phyloP scores from a whole-genome alignment of 495 filamentous ascomycete species.

The Lasiosphaeria ovina region DNA sequence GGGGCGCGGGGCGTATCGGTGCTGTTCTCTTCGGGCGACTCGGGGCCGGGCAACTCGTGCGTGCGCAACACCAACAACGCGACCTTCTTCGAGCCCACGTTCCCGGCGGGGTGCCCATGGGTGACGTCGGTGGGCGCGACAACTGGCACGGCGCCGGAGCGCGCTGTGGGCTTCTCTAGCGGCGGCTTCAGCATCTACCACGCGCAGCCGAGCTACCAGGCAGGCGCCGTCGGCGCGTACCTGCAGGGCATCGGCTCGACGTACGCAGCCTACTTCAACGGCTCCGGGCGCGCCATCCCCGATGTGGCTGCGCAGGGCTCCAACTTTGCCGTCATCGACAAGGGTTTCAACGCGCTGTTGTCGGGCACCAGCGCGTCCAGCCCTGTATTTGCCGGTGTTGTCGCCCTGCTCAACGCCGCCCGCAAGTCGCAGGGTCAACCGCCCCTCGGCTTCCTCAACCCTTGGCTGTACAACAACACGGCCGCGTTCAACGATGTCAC shows the following conservation, averaged over 20 bases:
- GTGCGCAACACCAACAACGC: conserved; percentile 66
- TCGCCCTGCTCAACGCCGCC: conserved; percentile 68
- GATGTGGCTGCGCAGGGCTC: conserved; percentile 63
- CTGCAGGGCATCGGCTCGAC: conserved; percentile 21
- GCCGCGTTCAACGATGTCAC: conserved; percentile 63
- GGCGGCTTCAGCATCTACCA: conserved; percentile 71
- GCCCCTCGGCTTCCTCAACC: conserved; percentile 71
- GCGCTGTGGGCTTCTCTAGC: conserved; percentile 49
- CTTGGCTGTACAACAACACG: conserved; percentile 61
- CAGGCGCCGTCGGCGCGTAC: conserved; percentile 54
- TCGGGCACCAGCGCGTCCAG: conserved; percentile 64
- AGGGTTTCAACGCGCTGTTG: conserved; percentile 20
- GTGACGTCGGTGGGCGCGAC: conserved; percentile 75
- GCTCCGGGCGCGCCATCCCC: conserved; percentile 65
- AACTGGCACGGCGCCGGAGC: conserved; percentile 56
- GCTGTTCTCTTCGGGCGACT: conserved; percentile 72
- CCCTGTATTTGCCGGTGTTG: conserved; percentile 60
- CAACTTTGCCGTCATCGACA: conserved; percentile 17
- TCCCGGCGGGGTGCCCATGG: conserved; percentile 60
- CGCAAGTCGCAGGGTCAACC: conserved; percentile 53
- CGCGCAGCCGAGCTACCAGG: conserved; percentile 59
- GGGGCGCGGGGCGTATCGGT: conserved; percentile 76
- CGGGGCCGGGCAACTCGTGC: conserved; percentile 65
- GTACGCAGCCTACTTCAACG: conserved; percentile 44
- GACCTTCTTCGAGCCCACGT: conserved; percentile 62